Evolutionary conservation across 164 flowering plant genomes (phyloP), one percentile per base, ranked within the genome.

Genomic region (Sedum album): DNA sequence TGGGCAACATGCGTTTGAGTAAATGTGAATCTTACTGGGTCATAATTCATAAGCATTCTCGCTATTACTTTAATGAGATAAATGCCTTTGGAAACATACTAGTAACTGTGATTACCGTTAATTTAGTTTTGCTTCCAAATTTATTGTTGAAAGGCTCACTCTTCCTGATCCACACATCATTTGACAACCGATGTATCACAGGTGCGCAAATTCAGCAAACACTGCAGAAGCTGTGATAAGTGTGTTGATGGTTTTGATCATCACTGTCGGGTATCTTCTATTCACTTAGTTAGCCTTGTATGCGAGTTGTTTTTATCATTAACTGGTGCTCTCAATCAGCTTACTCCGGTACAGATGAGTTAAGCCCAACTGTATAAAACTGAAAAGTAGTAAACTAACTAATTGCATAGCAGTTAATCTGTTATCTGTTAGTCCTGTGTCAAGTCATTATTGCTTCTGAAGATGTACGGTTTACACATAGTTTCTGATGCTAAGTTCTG

Each of bases 221-320:
- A 90, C 72, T 90, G 97, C 79, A 85, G 94, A 80, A 86, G 89
- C 69, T 90, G 97, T 78, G 93, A 86, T 82, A 90, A 90, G 78
- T 90, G 97, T 71, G 97, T 88, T 48, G 97, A 90, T 77, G 89
- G 91, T 33, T 90, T 90, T 79, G 97, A 90, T 84, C 97, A 90
- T 82, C 97, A 90, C 73, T 90, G 97, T 70, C 85, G 97, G 76
- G 97, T 72, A 71, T 84, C 69, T 71, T 38, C 48, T 35, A 13
- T 25, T n/a, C 49, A 15, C 61, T 18, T 38, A 49, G 41, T 31
- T 66, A 31, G 28, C 23, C 49, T 30, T 55, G 15, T 17, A 17
- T 17, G 2, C 48, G 1, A 15, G 15, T 9, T 13, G 48, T 17
- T 44, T 44, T 18, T 18, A 44, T 44, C 48, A 17, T 17, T 15